Percentiles rank a stretch among this genome's conserved stretches.
phyloP scores from a whole-genome alignment of 441 rosid genomes.

The Erodium moschatum region DNA sequence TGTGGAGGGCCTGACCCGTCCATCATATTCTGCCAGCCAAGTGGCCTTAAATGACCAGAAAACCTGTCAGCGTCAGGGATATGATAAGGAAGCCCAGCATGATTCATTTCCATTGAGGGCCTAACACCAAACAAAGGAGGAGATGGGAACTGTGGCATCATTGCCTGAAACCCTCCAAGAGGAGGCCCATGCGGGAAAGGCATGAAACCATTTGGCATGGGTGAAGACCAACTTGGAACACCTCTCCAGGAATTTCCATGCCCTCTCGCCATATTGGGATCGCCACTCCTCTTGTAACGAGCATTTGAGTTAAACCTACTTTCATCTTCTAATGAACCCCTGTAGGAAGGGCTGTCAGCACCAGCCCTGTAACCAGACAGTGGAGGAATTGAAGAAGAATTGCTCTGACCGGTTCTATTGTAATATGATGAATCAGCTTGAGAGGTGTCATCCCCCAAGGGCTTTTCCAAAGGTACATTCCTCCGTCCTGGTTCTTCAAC shows the following conservation, averaged over 20 bases:
- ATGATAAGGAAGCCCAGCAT: constrained; percentile 69
- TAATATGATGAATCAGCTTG: constrained; percentile 53
- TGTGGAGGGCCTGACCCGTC: constrained; percentile 70
- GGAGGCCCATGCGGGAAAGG: constrained; percentile 87
- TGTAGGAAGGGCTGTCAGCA: constrained; percentile 52
- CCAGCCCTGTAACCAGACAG: constrained; percentile 56
- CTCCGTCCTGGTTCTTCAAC: constrained; percentile 68
- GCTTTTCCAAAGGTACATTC: constrained; percentile 47
- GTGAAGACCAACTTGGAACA: constrained; percentile 71
- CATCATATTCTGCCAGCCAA: constrained; percentile 92
- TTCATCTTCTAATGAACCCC: constrained; percentile 63
- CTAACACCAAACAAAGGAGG: constrained; percentile 70
- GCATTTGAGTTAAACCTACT: constrained; percentile 37
- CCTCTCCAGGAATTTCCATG: constrained; percentile 91
- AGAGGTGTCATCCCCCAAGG: constrained; percentile 46
- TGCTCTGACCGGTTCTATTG: constrained; percentile 47
- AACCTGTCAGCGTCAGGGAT: constrained; percentile 78
- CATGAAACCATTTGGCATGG: constrained; percentile 72
- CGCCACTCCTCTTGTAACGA: constrained; percentile 62
- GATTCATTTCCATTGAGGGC: constrained; percentile 77
- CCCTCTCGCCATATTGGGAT: constrained; percentile 60
- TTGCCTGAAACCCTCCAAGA: constrained; percentile 68
- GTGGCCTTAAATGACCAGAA: constrained; percentile 71
- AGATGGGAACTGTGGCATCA: constrained; percentile 77
- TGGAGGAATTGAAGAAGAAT: constrained; percentile 43